Evolutionary conservation across 2,329 filamentous ascomycete species (phyloP), one percentile per base, ranked within the genome.

Genomic region (Myriosclerotinia duriaeana): DNA sequence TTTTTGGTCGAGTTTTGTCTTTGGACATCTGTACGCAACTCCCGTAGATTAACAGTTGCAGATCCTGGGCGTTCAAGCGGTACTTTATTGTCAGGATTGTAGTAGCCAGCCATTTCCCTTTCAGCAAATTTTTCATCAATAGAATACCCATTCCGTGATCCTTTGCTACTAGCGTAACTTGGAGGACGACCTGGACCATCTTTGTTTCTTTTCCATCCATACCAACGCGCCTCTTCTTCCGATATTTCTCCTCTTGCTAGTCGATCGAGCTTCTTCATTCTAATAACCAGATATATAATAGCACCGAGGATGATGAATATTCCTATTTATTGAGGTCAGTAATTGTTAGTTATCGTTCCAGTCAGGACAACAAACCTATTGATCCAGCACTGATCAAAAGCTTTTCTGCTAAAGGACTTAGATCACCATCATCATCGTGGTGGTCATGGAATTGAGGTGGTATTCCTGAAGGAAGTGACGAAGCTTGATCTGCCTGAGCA

Each of bases 271-370:
- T 71, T 73, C 56, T 69, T 71, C 66, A 72, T 70, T 60, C 69
- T 68, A 34, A 70, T 56, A 9, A 74, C n/a, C 8, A 76, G 68
- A 58, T 72, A 76, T 30, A 76, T 62, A 11, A 61, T 67, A 17
- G 72, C 67, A 26, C 69, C 44, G 38, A 74, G 55, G 11, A 76
- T 72, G 34, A 76, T 72, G 52, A 76, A 73, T 38, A 71, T 72
- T 30, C 73, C 75, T 76, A 22, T 34, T 46, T 9, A 36, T 36
- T 6, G 26, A 55, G 26, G 55, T 65, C 55, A 65, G 48, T 22
- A 53, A 26, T 5, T 12, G 30, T 53, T 63, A 22, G 22, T 22
- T 15, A 34, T 52, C 12, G 40, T n/a, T 15, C 20, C 2, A 40
- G 15, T 20, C 9, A 40, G 26, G 36, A 53, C 4, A 30, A 65